Conservation (phyloP, 495 filamentous ascomycete species). For the Penicillium taxi region DNA sequence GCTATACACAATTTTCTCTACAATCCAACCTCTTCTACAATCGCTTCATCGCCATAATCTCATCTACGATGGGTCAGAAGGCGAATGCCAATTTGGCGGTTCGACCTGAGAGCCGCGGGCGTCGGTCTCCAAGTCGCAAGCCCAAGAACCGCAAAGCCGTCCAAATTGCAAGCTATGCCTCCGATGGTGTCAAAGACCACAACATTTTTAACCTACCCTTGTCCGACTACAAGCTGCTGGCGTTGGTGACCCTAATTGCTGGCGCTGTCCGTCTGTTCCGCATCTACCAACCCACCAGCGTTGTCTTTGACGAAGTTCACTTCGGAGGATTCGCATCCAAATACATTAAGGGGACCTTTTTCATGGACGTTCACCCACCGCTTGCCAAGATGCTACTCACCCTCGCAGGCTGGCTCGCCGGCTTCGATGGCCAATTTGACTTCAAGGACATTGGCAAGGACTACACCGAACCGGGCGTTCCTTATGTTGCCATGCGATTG, state of each 20-base stretch:
- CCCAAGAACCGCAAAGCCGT: conserved; percentile 35
- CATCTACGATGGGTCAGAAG: conserved; percentile 28
- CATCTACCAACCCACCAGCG: conserved; percentile 92
- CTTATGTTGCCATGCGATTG: conserved; percentile 96
- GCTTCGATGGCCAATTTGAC: conserved; percentile 91
- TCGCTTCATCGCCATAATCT: conserved; percentile 1
- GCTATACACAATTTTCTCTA: background rate
- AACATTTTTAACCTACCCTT: conserved; percentile 55
- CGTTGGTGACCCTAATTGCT: conserved; percentile 64
- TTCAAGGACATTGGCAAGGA: conserved; percentile 99
- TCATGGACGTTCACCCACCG: conserved; percentile 99
- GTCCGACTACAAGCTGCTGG: conserved; percentile 72
- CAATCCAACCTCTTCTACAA: background rate
- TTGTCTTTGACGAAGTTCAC: conserved; percentile 98
- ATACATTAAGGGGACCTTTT: conserved; percentile 97
- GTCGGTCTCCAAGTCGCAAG: conserved; percentile 35
- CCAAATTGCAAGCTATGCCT: conserved; percentile 35
- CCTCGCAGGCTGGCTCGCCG: conserved; percentile 88
- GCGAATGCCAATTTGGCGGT: conserved; percentile 35
- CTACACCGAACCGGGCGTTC: conserved; percentile 87
- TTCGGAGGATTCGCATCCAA: conserved; percentile 97
- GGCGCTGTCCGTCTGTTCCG: conserved; percentile 80
- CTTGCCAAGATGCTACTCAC: conserved; percentile 93
- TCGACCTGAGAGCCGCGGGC: conserved; percentile 26
- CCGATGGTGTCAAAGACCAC: conserved; percentile 47